phyloP scores from a whole-genome alignment of 495 filamentous ascomycete species.

The Penicillium paxilli region DNA sequence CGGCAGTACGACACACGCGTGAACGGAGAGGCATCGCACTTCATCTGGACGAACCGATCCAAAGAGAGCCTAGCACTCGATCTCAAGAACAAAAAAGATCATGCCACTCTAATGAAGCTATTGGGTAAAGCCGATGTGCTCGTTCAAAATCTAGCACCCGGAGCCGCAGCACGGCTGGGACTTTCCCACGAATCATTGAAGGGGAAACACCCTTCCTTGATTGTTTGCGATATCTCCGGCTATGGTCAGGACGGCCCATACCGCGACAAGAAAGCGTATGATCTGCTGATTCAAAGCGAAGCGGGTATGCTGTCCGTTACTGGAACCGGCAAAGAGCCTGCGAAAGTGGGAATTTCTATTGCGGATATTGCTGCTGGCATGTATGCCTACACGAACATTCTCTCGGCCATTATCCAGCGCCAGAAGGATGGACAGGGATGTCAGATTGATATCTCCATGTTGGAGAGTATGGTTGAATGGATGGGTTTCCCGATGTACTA shows the following conservation, averaged over 20 bases:
- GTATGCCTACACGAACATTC: slow-evolving; percentile 52
- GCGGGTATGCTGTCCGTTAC: slow-evolving; percentile 53
- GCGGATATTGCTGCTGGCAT: slow-evolving; percentile 53
- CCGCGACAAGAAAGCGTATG: slow-evolving; percentile 56
- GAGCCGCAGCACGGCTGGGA: slow-evolving; percentile 47
- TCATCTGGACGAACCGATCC: slow-evolving; percentile 54
- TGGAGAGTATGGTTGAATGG: slow-evolving; percentile 57
- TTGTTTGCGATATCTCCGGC: slow-evolving; percentile 55
- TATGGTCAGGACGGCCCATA: slow-evolving; percentile 53
- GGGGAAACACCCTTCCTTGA: slow-evolving; percentile 39
- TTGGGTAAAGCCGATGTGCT: slow-evolving; percentile 48
- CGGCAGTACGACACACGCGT: slow-evolving; percentile 49
- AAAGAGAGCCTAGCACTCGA: slow-evolving; percentile 53
- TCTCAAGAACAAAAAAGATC: slow-evolving; percentile 42
- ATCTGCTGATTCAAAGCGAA: slow-evolving; percentile 55
- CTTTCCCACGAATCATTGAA: slow-evolving; percentile 44
- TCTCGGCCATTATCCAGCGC: slow-evolving; percentile 49
- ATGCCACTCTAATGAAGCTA: slow-evolving; percentile 42
- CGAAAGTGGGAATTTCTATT: slow-evolving; percentile 53
- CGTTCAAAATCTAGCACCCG: slow-evolving; percentile 53
- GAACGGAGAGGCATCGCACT: slow-evolving; percentile 49
- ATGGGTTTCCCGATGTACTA: slow-evolving; percentile 58
- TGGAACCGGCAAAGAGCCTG: slow-evolving; percentile 44
- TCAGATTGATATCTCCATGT: slow-evolving; percentile 53
- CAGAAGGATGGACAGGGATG: slow-evolving; percentile 41